Evolutionary conservation across 768 basidiomycete species (phyloP), one percentile per base, ranked within the genome.

Genomic region (Mycena amicta): DNA sequence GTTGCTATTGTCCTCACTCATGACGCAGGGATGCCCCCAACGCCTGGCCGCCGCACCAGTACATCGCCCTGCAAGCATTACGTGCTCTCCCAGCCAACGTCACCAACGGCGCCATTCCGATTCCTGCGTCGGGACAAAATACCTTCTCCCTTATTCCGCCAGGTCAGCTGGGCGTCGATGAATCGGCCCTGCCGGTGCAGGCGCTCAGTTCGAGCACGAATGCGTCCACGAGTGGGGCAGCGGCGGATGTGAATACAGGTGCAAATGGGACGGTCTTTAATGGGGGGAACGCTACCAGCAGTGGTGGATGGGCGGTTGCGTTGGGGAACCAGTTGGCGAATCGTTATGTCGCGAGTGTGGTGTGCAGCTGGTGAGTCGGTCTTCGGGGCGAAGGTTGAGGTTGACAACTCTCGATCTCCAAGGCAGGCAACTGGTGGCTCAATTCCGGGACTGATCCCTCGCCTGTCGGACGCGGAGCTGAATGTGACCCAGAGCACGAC

Each of bases 381-480:
- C n/a, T n/a, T n/a, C n/a, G n/a, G n/a, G n/a, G n/a, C n/a, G n/a
- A n/a, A n/a, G n/a, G n/a, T n/a, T n/a, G n/a, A n/a, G n/a, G n/a
- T n/a, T n/a, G n/a, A n/a, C n/a, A n/a, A n/a, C n/a, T n/a, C n/a
- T n/a, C n/a, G n/a, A n/a, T n/a, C 22, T 49, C 45, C 3, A 29
- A 91, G 90, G 91, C 83, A 87, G 63, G 87, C 91, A 13, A 97
- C 94, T 0, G 95, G 95, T 30, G 95, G 95, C 4, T 86, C 86
- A 3, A 90, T 98, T 43, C 79, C 84, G 0, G 82, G 80, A 16
- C 20, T 93, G 37, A 73, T 95, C 3, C 81, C 89, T 22, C 83
- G 85, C 57, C 78, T 96, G 23, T 83, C 93, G 0, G 79, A 85
- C 62, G 72, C 78, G 16, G 84, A 89, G 70, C 79, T 94, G 55